Evolutionary conservation across 2,329 filamentous ascomycete species (phyloP).

Genomic region (Trichoderma koningii): DNA sequence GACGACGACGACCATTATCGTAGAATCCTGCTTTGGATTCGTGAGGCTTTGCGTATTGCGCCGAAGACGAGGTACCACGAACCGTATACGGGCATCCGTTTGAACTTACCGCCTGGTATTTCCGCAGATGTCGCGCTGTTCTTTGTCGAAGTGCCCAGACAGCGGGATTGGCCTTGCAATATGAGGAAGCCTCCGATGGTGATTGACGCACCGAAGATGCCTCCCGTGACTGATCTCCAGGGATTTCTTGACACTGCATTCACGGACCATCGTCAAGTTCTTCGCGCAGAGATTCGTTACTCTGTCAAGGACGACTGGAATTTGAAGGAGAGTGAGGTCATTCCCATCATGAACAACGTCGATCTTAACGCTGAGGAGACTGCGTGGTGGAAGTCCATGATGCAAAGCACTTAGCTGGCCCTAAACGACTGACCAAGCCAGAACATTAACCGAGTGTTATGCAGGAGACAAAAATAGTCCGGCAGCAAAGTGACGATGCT

Average conservation of each 20-base stretch:
- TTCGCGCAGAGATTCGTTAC: background rate
- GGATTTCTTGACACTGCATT: background rate
- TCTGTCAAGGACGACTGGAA: background rate
- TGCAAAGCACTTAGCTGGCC: too few species aligned
- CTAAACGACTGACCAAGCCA: background rate
- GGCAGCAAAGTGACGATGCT: background rate
- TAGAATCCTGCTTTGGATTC: background rate
- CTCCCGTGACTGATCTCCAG: background rate
- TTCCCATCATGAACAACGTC: background rate
- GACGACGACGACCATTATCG: background rate
- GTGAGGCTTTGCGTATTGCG: background rate
- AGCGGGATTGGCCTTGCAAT: slow-evolving; percentile 2
- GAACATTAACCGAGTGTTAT: too few species aligned
- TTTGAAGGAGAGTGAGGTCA: background rate
- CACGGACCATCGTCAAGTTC: background rate
- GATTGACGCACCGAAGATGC: background rate
- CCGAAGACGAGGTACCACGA: background rate
- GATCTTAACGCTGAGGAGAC: background rate
- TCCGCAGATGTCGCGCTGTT: background rate
- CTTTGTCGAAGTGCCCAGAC: background rate
- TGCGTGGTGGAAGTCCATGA: background rate
- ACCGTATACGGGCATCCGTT: slow-evolving; percentile 1
- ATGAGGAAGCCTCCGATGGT: background rate
- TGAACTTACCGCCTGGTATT: background rate
- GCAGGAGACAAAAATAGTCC: too few species aligned